A percentile compares a stretch with the other conserved stretches of the same genome.
Evolutionary conservation across 768 basidiomycete species (phyloP).

Genomic region (Lentinula guzmanii): DNA sequence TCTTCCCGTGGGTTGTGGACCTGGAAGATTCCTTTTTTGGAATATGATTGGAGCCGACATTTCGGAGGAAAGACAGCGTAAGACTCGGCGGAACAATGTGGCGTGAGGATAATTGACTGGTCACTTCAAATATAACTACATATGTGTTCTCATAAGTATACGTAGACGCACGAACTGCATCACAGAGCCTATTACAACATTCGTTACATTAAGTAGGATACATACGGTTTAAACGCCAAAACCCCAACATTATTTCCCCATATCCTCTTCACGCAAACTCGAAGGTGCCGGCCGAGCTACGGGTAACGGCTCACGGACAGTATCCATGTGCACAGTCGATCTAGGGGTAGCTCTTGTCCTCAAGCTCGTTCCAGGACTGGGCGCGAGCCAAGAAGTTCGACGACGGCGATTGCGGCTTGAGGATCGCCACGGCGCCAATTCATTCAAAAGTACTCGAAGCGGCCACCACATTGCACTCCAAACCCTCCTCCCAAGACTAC

Average conservation of each 20-base stretch:
- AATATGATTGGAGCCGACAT: neutral
- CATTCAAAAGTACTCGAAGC: neutral
- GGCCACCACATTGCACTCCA: constrained; percentile 2
- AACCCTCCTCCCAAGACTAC: neutral
- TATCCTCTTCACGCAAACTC: neutral
- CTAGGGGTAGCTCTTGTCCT: neutral
- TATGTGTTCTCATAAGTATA: no score
- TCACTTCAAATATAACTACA: no score
- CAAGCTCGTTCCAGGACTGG: constrained; percentile 5
- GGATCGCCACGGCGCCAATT: neutral
- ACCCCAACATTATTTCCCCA: neutral
- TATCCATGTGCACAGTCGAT: neutral
- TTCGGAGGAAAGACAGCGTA: neutral
- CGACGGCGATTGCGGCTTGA: neutral
- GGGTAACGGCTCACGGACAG: neutral
- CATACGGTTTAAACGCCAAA: no score
- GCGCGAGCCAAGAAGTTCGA: neutral
- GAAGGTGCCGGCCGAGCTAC: neutral
- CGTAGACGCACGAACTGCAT: no score
- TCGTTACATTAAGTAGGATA: no score
- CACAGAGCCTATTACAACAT: no score
- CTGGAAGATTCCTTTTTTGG: constrained; percentile 9
- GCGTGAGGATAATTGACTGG: neutral
- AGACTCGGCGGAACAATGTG: neutral
- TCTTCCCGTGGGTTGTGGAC: constrained; percentile 2